A percentile compares a stretch with the other conserved stretches of the same genome.
Conservation (phyloP, 1,284 basidiomycete species). For the Ganoderma resinaceum region DNA sequence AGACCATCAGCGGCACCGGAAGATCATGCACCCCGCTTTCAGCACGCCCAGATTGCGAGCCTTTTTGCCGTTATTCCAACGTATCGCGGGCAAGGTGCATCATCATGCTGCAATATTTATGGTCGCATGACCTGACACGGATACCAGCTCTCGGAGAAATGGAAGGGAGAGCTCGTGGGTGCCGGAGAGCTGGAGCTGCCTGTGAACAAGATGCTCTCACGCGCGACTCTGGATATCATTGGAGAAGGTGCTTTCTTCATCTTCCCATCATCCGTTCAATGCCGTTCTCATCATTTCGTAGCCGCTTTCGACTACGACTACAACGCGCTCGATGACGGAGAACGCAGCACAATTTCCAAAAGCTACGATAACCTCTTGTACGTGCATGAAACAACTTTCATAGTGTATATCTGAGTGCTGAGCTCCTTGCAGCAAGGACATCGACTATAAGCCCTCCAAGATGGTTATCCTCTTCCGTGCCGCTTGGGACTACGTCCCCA, state of each 20-base stretch:
- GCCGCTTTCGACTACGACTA: slow-evolving; percentile 42
- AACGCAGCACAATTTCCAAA: slow-evolving; percentile 33
- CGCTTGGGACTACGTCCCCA: slow-evolving; percentile 38
- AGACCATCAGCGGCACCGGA: slow-evolving; percentile 39
- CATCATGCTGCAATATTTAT: background rate
- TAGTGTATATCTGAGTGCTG: background rate
- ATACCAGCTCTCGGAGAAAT: slow-evolving; percentile 28
- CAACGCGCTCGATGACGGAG: slow-evolving; percentile 36
- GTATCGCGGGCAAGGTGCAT: slow-evolving; percentile 26
- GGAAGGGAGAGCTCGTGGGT: slow-evolving; percentile 25
- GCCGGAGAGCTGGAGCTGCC: slow-evolving; percentile 13
- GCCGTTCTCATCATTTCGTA: slow-evolving; percentile 3
- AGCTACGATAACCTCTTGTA: slow-evolving; percentile 42
- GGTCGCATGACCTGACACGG: too few relatives aligned
- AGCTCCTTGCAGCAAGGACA: slow-evolving; percentile 7
- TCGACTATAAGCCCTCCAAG: slow-evolving; percentile 32
- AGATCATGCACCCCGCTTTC: slow-evolving; percentile 41
- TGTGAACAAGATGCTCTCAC: slow-evolving; percentile 35
- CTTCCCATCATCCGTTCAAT: background rate
- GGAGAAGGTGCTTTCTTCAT: slow-evolving; percentile 34
- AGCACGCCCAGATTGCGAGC: slow-evolving; percentile 29
- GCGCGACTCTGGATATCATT: slow-evolving; percentile 41
- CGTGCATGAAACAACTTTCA: slow-evolving; percentile 13
- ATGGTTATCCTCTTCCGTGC: slow-evolving; percentile 32
- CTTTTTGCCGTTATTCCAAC: slow-evolving; percentile 35